These are phyloP conservation scores for Chlamydomonas reinhardtii DNA, from an alignment of 163 green algal species.

Conservation along the genomic window DNA sequence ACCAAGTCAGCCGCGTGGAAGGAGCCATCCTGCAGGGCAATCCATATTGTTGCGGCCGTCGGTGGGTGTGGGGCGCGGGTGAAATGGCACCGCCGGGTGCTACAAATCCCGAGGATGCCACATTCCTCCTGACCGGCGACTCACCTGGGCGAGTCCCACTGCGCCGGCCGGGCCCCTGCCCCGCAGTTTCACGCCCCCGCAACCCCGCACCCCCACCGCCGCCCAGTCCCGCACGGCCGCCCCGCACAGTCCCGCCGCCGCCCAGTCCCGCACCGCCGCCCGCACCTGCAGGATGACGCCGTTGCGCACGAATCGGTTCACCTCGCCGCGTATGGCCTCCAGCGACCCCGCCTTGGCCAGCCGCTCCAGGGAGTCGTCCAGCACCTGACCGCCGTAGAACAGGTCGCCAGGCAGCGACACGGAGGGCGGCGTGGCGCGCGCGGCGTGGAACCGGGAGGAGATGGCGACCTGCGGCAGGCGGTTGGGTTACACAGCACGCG, in stretches of 20 bases:
- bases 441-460: not conserved
- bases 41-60: too few species aligned
- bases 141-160: too few species aligned
- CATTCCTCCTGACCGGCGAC: too few species aligned
- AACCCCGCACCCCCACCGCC: not conserved
- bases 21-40: not conserved
- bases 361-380: slow-evolving; percentile 30
- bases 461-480: not conserved
- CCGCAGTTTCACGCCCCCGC: too few species aligned
- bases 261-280: too few species aligned
- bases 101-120: too few species aligned
- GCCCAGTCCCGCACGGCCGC: too few species aligned
- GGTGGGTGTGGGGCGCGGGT: too few species aligned
- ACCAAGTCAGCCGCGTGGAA: slow-evolving; percentile 33
- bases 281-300: slow-evolving; percentile 28
- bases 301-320: slow-evolving; percentile 9
- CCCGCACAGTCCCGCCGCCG: not conserved
- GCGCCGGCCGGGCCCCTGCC: too few species aligned
- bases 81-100: too few species aligned
- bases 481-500: too few species aligned
- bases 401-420: slow-evolving; percentile 38
- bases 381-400: slow-evolving; percentile 39
- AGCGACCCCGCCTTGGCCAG: not conserved
- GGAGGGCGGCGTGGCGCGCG: not conserved
- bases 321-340: not conserved